Base-by-base conservation (phyloP, 805 yeast species). In the Teunomyces barrocoloradensis region DNA sequence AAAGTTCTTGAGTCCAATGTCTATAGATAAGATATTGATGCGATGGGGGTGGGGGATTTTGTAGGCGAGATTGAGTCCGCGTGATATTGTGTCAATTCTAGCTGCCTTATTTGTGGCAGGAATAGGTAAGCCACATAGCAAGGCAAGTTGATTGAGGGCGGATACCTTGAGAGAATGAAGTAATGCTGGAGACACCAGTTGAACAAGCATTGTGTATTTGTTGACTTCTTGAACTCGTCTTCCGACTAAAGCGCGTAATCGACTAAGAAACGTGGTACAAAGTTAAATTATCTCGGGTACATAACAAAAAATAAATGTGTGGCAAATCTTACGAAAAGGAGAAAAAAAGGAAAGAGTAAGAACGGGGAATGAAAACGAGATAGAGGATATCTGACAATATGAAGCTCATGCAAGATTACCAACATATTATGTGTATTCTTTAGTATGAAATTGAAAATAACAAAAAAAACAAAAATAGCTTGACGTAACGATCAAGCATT, bases 1-100 rank as follows among this genome's bases (percentile, higher is more conserved):
- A 49, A 73, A 70, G 57, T 73, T 71, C 55, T 70, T 71, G 46
- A 72, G 51, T 5, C 78, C 78, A 10, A 73, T 63, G 49, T 73
- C 78, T 6, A 73, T 58, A 20, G 74, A 59, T 3, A 69, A 45
- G 9, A 62, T 36, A 25, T 46, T 49, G 34, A 44, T 12, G 45
- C 57, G 30, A 4, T 29, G 12, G 6, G 39, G 25, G 15, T n/a
- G 18, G 43, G 55, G 49, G 21, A 48, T 6, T 21, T 35, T 29
- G 32, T 30, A 11, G 45, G 47, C 35, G 37, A 49, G 38, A 46
- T 42, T 18, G 23, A 53, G 37, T 34, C 55, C 52, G 13, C 45
- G 29, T 11, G 39, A 27, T 3, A 51, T 47, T 12, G 45, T 17
- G 9, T 45, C 42, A n/a, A 53, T 34, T 20, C 56, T 47, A 2